Percentiles rank a stretch among this genome's conserved stretches.
Conservation (phyloP, 2,329 filamentous ascomycete species). For the Nannizziopsis arthrosporioides region DNA sequence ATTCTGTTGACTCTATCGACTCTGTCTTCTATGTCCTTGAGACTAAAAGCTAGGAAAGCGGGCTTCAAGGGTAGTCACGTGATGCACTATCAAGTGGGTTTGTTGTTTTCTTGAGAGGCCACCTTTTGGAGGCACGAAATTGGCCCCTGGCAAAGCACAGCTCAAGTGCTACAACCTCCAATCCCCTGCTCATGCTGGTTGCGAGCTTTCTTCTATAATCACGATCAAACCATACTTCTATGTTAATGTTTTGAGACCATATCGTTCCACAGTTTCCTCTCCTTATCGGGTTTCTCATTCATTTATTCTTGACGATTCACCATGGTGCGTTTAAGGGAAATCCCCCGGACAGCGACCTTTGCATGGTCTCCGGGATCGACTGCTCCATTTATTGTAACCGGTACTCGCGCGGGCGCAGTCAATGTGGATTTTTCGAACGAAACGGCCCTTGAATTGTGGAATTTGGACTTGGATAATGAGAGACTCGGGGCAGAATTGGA, state of each 20-base stretch:
- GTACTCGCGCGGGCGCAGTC: constrained; percentile 87
- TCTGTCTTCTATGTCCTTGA: too few species aligned
- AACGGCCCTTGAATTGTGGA: constrained; percentile 93
- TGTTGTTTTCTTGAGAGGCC: constrained; percentile 7
- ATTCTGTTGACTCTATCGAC: neutral
- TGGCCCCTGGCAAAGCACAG: constrained; percentile 10
- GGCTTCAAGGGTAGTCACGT: neutral
- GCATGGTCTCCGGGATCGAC: constrained; percentile 81
- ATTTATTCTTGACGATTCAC: constrained; percentile 18
- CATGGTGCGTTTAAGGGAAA: constrained; percentile 96
- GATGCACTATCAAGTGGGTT: neutral
- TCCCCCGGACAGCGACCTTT: constrained; percentile 91
- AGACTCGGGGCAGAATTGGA: constrained; percentile 71
- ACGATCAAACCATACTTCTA: neutral
- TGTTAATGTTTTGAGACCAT: neutral
- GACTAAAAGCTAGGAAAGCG: too few species aligned
- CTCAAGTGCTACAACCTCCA: neutral
- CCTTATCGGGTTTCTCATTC: neutral
- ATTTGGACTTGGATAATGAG: constrained; percentile 68
- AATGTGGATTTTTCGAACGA: constrained; percentile 97
- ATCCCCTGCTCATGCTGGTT: neutral
- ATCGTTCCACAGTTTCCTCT: neutral
- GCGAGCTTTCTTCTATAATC: neutral
- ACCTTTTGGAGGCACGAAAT: constrained; percentile 8
- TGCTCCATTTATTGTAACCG: constrained; percentile 76